Evolutionary conservation across 805 yeast species (phyloP).

Genomic region (Saccharomyces cerevisiae): DNA sequence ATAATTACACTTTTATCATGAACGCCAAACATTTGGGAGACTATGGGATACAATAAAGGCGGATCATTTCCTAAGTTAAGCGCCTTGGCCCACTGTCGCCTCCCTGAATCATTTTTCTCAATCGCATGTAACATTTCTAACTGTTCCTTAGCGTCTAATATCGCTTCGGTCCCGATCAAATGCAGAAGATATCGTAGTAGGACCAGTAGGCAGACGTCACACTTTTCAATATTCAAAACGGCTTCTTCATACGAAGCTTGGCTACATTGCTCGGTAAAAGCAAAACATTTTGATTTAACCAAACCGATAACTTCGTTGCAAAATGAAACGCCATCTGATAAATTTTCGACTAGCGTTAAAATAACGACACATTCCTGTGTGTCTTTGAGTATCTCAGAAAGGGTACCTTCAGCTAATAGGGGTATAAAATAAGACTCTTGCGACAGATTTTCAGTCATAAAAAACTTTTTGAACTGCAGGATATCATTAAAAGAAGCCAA

Average conservation of each 20-base stretch:
- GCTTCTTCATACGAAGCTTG: background rate
- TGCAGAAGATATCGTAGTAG: constrained; percentile 4
- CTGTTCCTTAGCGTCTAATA: background rate
- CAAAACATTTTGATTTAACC: background rate
- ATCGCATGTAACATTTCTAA: background rate
- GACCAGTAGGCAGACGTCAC: constrained; percentile 7
- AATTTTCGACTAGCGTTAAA: constrained; percentile 5
- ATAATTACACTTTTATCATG: background rate
- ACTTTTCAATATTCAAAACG: constrained; percentile 2
- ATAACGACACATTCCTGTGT: background rate
- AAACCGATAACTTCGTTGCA: constrained; percentile 4
- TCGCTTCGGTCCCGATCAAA: background rate
- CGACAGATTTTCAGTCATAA: constrained; percentile 8
- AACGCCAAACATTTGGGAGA: background rate
- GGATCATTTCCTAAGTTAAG: background rate
- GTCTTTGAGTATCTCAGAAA: constrained; percentile 7
- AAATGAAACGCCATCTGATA: constrained; percentile 6
- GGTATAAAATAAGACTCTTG: constrained; percentile 18
- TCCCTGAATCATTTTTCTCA: background rate
- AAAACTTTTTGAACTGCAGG: constrained; percentile 17
- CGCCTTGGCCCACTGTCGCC: background rate
- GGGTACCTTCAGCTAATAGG: constrained; percentile 17
- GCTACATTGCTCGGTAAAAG: constrained; percentile 2
- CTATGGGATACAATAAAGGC: background rate
- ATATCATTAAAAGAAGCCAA: constrained; percentile 12